These are phyloP conservation scores for Russula sp. DNA, from an alignment of 768 basidiomycete genomes.

Conservation along the genomic window DNA sequence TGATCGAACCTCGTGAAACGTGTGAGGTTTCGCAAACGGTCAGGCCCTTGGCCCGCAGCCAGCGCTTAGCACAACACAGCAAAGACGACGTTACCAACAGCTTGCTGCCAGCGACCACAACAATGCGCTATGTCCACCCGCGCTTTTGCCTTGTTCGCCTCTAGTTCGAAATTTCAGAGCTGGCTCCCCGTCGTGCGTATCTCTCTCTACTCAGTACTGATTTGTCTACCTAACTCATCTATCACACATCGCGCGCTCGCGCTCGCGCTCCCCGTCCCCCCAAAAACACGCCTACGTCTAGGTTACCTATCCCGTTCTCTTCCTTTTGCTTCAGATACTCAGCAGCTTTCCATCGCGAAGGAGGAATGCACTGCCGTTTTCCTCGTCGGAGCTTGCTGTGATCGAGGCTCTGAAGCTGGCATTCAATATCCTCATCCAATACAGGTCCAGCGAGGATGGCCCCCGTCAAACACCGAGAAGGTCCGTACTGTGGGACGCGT, in stretches of 20 bases:
- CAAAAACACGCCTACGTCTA: not conserved
- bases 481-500: conserved; percentile 14
- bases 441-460: not conserved
- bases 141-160: conserved; percentile 4
- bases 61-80: not conserved
- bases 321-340: conserved; percentile 19
- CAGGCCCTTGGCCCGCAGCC: not conserved
- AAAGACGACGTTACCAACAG: not conserved
- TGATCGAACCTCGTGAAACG: no score
- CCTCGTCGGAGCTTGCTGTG: conserved; percentile 17
- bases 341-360: not conserved
- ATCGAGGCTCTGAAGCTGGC: conserved; percentile 27
- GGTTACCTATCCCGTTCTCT: conserved; percentile 22
- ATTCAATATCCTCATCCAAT: conserved; percentile 8
- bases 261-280: no score
- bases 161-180: conserved; percentile 11
- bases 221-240: not conserved
- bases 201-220: not conserved
- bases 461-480: not conserved
- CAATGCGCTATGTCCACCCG: conserved; percentile 18
- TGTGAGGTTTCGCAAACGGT: not conserved
- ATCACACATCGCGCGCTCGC: no score
- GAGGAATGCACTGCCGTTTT: not conserved
- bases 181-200: conserved; percentile 20
- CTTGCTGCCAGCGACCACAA: not conserved